Base-by-base conservation (phyloP, 164 flowering plant genomes). In the Stephania japonica region DNA sequence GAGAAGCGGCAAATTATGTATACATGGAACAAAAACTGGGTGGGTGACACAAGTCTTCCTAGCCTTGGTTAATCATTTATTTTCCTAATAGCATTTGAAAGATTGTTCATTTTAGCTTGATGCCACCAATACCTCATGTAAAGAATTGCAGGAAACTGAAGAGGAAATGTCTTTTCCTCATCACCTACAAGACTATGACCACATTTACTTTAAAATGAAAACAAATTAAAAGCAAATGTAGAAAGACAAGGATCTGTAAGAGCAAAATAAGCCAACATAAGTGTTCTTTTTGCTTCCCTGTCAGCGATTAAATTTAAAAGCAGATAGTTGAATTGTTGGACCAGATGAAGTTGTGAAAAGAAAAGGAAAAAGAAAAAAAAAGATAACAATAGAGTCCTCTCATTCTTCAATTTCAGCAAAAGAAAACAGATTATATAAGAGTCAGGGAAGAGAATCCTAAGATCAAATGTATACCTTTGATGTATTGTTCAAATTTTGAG, bases 391-490 rank as follows among this genome's bases (percentile, higher is more conserved):
- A 4, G 26, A 10, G 6, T 25, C 38, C 38, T 32, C 2, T 32
- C 2, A 32, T 0, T 32, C 41, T 65, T 65, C 67, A 10, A 25
- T 26, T 10, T 65, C 38, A 65, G 67, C 5, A 56, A 16, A 56
- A 56, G 5, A 56, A 56, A 56, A 56, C 62, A 56, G 21, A 56
- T 16, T 16, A 16, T 56, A n/a, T n/a, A 5, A 16, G 18, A 56
- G 62, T 56, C 5, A 56, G 16, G 19, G 21, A 3, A 53, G 61
- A 56, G 19, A 16, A 19, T 16, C 62, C 62, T 16, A 56, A 56
- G 62, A 56, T 14, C 21, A 56, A 56, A 56, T 16, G 62, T 56
- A 70, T 78, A 85, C 89, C 89, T 83, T 78, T 66, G 82, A 76
- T 59, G 81, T 79, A 71, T 78, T 83, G 70, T 79, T 82, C 47